phyloP scores from a whole-genome alignment of 345 rosid genomes.

The Murraya koenigii region DNA sequence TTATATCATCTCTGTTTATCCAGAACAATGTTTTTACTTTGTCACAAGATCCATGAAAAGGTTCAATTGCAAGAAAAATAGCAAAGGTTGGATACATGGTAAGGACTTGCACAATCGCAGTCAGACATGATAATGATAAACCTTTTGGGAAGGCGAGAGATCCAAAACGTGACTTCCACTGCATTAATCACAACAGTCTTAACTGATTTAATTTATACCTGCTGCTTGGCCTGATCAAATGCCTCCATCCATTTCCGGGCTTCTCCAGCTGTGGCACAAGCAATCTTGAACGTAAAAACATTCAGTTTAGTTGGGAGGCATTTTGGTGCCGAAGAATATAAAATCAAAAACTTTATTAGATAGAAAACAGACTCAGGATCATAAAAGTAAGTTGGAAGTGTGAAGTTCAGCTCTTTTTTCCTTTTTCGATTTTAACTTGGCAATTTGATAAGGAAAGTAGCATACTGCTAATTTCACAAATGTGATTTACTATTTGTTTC shows the following conservation, averaged over 20 bases:
- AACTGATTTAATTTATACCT: slow-evolving; percentile 45
- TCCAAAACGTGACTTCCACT: neutral
- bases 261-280: slow-evolving; percentile 90
- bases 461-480: neutral
- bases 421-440: neutral
- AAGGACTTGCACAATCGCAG: neutral
- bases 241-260: slow-evolving; percentile 90
- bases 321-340: neutral
- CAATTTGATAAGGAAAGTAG: neutral
- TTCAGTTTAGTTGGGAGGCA: slow-evolving; percentile 11
- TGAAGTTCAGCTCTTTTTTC: neutral
- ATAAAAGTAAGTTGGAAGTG: neutral
- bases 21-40: neutral
- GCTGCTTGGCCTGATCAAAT: slow-evolving; percentile 93
- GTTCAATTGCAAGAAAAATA: neutral
- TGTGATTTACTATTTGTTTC: neutral
- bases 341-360: neutral
- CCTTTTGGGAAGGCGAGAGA: neutral
- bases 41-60: neutral
- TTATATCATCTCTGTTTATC: neutral
- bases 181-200: slow-evolving; percentile 8
- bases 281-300: slow-evolving; percentile 61
- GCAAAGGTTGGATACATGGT: neutral
- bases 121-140: slow-evolving; percentile 1
- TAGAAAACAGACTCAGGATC: neutral